Base-by-base conservation (phyloP, 108 stramenopile genomes). In the Phaeodactylum tricornutum region DNA sequence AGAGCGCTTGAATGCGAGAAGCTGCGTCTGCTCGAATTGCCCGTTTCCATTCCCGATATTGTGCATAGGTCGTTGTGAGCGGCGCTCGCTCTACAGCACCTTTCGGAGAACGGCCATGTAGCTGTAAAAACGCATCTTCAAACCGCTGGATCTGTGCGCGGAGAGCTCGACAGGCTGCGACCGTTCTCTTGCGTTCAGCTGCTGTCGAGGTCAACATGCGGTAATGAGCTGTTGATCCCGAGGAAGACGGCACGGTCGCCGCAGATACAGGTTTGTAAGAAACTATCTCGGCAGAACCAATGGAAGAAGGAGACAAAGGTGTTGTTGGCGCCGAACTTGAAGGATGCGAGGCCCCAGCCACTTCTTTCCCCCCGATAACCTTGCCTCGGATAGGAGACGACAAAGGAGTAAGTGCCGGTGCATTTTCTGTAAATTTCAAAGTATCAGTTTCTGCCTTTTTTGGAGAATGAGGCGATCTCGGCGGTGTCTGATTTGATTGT, bases 41-140 rank as follows among this genome's bases (percentile, higher is more conserved):
- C 6, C 83, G 59, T 48, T 93, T 93, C 87, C 87, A 89, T 28
- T 87, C 87, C 27, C 85, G 48, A 44, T 93, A 93, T 53, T 87
- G 87, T 32, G 75, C 78, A 48, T 89, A 93, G 4, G 87, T 89
- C 32, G 81, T 81, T 5, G 85, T 87, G 15, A 93, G 60, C 2
- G 84, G 85, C n/a, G 78, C 79, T 23, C 92, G 62, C 45, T 93
- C 91, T 1, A 74, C 66, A 32, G 77, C 69, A 12, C 85, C 86
- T 55, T 77, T 85, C 1, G 92, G 92, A 16, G 80, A 65, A 15
- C 83, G 66, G 1, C 82, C 83, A 46, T 87, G 78, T 27, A 86
- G 29, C 40, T 72, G 69, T 28, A 80, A 43, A 49, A 92, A 92
- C 0, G 81, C 79, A 40, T 87, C 83, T 60, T 92, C 90, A 44